phyloP scores from a whole-genome alignment of 2,329 filamentous ascomycete genomes.

The Talaromyces sp. region DNA sequence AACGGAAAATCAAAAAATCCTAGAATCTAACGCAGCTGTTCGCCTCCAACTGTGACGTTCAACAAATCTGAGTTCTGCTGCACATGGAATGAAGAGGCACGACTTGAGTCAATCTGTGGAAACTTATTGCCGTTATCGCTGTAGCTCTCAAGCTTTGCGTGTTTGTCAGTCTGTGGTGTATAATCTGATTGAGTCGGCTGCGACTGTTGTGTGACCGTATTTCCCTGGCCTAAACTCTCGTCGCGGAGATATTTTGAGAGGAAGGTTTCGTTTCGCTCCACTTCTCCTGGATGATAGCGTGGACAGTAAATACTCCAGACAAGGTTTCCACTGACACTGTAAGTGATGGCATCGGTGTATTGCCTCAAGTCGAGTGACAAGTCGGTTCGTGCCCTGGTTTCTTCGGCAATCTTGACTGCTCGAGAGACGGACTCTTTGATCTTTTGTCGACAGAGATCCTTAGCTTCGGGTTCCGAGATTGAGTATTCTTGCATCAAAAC shows the following conservation, averaged over 20 bases:
- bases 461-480: conserved; percentile 29
- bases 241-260: background rate
- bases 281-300: conserved; percentile 27
- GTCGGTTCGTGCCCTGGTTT: conserved; percentile 17
- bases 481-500: conserved; percentile 39
- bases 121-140: background rate
- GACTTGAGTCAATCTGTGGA: background rate
- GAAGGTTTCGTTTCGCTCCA: background rate
- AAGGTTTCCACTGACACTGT: conserved; percentile 34
- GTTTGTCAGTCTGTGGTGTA: background rate
- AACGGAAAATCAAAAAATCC: background rate
- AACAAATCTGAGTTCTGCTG: background rate
- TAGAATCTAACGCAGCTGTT: background rate
- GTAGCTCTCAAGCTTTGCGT: background rate
- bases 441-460: conserved; percentile 22
- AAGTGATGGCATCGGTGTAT: conserved; percentile 32
- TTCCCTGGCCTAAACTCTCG: background rate
- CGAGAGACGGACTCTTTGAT: conserved; percentile 26
- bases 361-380: conserved; percentile 26
- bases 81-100: background rate
- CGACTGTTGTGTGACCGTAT: background rate
- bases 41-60: background rate
- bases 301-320: conserved; percentile 39
- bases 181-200: background rate
- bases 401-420: conserved; percentile 22